phyloP scores from a whole-genome alignment of 1,284 basidiomycete genomes.

The Sphaerobolus stellatus region DNA sequence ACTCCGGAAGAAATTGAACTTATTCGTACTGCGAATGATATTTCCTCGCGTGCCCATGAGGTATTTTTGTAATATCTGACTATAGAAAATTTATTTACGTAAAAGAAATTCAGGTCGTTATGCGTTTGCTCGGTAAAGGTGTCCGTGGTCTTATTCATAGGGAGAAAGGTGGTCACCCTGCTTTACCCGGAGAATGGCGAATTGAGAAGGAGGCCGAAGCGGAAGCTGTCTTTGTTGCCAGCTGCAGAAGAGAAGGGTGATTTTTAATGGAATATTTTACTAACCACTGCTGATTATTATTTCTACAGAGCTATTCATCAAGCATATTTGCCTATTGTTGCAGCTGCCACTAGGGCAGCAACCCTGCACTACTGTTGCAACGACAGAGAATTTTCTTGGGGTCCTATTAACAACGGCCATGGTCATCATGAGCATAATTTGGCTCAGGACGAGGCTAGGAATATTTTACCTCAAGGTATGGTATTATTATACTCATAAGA shows the following conservation, averaged over 20 bases:
- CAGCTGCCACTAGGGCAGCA: slow-evolving; percentile 77
- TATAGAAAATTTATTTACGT: neutral
- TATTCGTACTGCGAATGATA: slow-evolving; percentile 77
- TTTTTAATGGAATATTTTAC: slow-evolving; percentile 23
- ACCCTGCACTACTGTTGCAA: slow-evolving; percentile 91
- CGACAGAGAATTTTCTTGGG: slow-evolving; percentile 77
- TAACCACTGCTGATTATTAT: slow-evolving; percentile 3
- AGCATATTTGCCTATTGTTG: slow-evolving; percentile 89
- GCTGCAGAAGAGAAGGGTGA: slow-evolving; percentile 81
- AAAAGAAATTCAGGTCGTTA: slow-evolving; percentile 50
- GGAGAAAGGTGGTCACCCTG: slow-evolving; percentile 43
- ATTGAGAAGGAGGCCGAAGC: slow-evolving; percentile 89
- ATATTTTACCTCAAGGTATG: slow-evolving; percentile 7
- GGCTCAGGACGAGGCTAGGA: slow-evolving; percentile 16
- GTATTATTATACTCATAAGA: neutral
- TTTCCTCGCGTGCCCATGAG: slow-evolving; percentile 86
- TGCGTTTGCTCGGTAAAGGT: slow-evolving; percentile 82
- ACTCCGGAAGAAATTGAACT: slow-evolving; percentile 68
- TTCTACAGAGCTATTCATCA: slow-evolving; percentile 74
- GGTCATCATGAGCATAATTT: slow-evolving; percentile 52
- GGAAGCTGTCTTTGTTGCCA: slow-evolving; percentile 87
- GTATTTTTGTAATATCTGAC: neutral
- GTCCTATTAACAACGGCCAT: slow-evolving; percentile 55
- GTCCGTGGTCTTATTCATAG: slow-evolving; percentile 52
- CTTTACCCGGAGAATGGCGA: slow-evolving; percentile 75